Percentiles rank a stretch among this genome's conserved stretches.
Conservation (phyloP, 768 basidiomycete genomes). For the Leccinum uliginosum region DNA sequence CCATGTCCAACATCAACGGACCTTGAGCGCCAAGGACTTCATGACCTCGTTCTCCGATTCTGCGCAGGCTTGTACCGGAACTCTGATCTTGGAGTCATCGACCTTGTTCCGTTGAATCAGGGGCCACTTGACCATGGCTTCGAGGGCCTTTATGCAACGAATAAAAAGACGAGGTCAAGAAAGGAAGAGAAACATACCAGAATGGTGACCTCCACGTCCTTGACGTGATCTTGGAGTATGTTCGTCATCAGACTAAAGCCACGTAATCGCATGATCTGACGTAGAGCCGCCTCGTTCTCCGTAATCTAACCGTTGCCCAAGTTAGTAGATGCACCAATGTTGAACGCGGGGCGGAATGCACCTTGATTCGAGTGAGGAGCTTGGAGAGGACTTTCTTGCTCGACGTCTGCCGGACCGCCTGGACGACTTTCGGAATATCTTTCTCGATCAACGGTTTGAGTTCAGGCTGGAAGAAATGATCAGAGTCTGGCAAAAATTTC, state of each 20-base stretch:
- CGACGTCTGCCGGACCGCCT: conserved; percentile 84
- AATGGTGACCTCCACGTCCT: conserved; percentile 66
- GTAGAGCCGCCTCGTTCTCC: conserved; percentile 68
- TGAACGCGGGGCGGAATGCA: conserved; percentile 25
- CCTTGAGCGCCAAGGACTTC: conserved; percentile 59
- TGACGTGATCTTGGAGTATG: conserved; percentile 70
- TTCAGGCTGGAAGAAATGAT: conserved; percentile 49
- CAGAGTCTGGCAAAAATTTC: not conserved
- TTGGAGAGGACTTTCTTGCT: conserved; percentile 80
- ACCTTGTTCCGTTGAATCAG: conserved; percentile 86
- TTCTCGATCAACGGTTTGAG: conserved; percentile 70
- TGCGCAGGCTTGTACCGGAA: conserved; percentile 53
- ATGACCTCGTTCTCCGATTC: conserved; percentile 54
- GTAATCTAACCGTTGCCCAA: conserved; percentile 57
- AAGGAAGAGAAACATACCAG: conserved; percentile 45
- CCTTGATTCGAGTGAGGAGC: conserved; percentile 81
- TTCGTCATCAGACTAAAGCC: conserved; percentile 92
- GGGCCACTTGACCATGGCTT: conserved; percentile 75
- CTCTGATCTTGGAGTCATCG: conserved; percentile 72
- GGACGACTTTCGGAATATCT: conserved; percentile 88
- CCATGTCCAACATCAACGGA: conserved; percentile 26
- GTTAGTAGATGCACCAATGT: not conserved
- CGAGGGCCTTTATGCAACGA: conserved; percentile 44
- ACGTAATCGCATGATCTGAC: conserved; percentile 87
- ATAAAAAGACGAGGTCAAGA: not conserved